A percentile compares a stretch with the other conserved stretches of the same genome.
phyloP scores from a whole-genome alignment of 2,329 filamentous ascomycete species.

The Paraphoma chrysanthemicola region DNA sequence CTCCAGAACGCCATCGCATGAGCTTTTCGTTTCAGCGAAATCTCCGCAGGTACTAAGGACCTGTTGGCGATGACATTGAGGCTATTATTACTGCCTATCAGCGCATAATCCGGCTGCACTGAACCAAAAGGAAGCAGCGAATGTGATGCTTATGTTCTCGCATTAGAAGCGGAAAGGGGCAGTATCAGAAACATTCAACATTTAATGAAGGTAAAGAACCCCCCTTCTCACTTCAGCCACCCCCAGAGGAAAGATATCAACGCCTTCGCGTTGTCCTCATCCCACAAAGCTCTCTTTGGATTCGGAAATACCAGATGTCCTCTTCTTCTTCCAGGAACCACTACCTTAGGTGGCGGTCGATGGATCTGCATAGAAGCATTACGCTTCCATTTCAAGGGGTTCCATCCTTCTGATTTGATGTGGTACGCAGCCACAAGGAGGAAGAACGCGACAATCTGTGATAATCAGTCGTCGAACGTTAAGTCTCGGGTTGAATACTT shows the following conservation, averaged over 20 bases:
- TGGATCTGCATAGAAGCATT: conserved; percentile 39
- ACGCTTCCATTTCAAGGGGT: conserved; percentile 31
- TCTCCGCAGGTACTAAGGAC: too few species aligned
- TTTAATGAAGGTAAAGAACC: background rate
- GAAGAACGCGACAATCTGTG: conserved; percentile 29
- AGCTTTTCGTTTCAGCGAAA: too few species aligned
- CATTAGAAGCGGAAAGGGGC: background rate
- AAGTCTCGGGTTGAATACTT: conserved; percentile 5
- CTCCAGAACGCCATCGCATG: too few species aligned
- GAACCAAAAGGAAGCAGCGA: too few species aligned
- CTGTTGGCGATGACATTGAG: too few species aligned
- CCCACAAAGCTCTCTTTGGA: conserved; percentile 31
- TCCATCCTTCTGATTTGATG: conserved; percentile 34
- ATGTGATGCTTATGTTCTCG: too few species aligned
- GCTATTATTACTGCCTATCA: too few species aligned
- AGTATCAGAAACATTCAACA: background rate
- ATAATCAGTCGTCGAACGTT: background rate
- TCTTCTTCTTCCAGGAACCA: conserved; percentile 30
- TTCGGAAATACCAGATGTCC: conserved; percentile 33
- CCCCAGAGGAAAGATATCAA: conserved; percentile 32
- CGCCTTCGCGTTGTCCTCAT: conserved; percentile 31
- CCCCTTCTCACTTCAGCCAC: conserved; percentile 31
- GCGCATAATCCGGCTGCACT: too few species aligned
- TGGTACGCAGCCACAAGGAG: conserved; percentile 33
- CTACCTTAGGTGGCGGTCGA: conserved; percentile 33